These are phyloP conservation scores for Colletotrichum coccodes DNA, from an alignment of 2,329 filamentous ascomycete species.

Conservation along the genomic window DNA sequence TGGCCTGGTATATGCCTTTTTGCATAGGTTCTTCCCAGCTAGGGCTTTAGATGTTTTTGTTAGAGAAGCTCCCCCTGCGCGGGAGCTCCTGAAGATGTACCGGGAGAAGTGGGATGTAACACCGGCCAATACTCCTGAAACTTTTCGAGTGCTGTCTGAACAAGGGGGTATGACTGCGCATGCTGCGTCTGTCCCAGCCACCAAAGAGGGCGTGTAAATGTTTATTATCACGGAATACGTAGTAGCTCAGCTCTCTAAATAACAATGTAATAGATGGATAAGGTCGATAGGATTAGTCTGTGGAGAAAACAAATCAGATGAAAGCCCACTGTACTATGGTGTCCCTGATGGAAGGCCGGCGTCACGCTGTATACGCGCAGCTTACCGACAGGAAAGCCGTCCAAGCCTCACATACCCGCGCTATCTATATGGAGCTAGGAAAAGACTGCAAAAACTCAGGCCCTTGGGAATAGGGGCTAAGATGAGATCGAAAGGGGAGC, in stretches of 20 bases:
- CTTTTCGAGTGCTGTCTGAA: background rate
- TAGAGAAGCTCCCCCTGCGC: conserved; percentile 34
- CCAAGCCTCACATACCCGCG: background rate
- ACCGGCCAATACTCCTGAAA: conserved; percentile 23
- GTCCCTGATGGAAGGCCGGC: too few relatives aligned
- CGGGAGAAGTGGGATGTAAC: conserved; percentile 45
- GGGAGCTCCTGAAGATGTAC: conserved; percentile 42
- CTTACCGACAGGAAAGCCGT: too few relatives aligned
- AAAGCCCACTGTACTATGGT: too few relatives aligned
- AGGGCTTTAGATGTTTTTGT: conserved; percentile 42
- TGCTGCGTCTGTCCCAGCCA: background rate
- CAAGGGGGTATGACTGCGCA: background rate
- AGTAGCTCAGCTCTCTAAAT: too few relatives aligned
- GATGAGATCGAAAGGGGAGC: too few relatives aligned
- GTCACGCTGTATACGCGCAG: too few relatives aligned
- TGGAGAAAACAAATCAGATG: too few relatives aligned
- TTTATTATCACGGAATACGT: background rate
- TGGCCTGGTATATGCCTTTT: conserved; percentile 41
- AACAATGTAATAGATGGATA: too few relatives aligned
- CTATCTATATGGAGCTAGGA: background rate
- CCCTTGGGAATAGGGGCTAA: background rate
- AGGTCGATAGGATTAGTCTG: too few relatives aligned
- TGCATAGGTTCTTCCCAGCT: conserved; percentile 44
- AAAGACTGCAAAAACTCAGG: background rate
- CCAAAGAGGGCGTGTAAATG: conserved; percentile 1